Conservation (phyloP, 1,284 basidiomycete species). For the Sanghuangporus weigelae region DNA sequence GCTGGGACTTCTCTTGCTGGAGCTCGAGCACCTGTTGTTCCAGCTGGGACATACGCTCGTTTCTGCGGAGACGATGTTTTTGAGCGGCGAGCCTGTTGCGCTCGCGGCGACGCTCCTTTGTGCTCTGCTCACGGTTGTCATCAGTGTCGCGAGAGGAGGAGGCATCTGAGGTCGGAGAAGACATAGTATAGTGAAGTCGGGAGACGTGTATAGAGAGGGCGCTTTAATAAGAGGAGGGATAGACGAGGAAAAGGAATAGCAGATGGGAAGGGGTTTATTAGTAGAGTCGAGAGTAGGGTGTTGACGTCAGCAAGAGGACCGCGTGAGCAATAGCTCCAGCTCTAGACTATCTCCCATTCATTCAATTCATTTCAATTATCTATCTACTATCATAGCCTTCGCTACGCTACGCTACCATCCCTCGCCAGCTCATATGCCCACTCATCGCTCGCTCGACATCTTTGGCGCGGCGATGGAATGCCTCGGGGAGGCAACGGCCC, state of each 20-base stretch:
- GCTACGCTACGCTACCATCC: neutral
- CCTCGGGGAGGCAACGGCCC: neutral
- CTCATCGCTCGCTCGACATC: neutral
- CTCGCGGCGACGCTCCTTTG: constrained; percentile 17
- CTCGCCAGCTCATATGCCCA: neutral
- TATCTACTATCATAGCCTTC: neutral
- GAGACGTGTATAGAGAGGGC: neutral
- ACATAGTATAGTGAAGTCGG: constrained; percentile 3
- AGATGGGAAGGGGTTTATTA: neutral
- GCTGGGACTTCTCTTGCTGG: constrained; percentile 17
- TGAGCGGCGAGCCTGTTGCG: constrained; percentile 19
- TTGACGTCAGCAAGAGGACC: constrained; percentile 10
- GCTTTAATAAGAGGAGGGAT: neutral
- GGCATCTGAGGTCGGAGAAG: constrained; percentile 12
- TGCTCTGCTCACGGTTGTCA: constrained; percentile 14
- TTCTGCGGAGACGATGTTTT: constrained; percentile 17
- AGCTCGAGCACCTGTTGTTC: constrained; percentile 19
- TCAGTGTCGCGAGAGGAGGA: constrained; percentile 15
- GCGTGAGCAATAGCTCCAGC: neutral
- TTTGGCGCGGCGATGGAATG: too few relatives aligned
- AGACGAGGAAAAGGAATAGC: neutral
- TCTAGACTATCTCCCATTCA: constrained; percentile 1
- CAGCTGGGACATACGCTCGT: constrained; percentile 18
- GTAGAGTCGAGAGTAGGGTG: neutral
- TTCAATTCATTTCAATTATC: neutral